Evolutionary conservation across 306 rosid genomes (phyloP), one percentile per base, ranked within the genome.

Genomic region (Herpetospermum pedunculosum): DNA sequence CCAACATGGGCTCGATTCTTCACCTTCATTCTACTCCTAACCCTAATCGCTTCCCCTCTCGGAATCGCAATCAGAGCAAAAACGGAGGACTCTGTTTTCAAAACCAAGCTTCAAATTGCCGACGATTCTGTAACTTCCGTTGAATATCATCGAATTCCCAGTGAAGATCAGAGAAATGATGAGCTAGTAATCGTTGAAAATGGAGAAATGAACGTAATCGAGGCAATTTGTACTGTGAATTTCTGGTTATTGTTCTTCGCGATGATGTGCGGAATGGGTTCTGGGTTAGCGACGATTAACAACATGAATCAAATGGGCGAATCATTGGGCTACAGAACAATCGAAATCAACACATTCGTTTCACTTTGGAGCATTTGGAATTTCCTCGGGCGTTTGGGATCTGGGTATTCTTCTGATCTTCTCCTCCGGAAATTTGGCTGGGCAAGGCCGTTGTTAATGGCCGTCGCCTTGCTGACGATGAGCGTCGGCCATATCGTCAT

Each of bases 361-460:
- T 87, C 98, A 25, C 32, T 93, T 4, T 93, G 96, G 98, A 90
- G 96, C 73, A 87, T 90, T 84, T 90, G 98, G 98, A 93, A 87
- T 64, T 93, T 89, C 77, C 89, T 93, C 1, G 98, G 98, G 29
- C 92, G 98, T 34, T 81, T 93, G 16, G 98, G 93, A 59, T 92
- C 87, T 2, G 97, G 97, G 2, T 90, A 81, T 60, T 34, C 86
- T 28, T 93, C 97, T 0, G 98, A 93, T 81, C 84, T 80, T 62
- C 76, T 90, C 64, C 85, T 93, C 53, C 90, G 87, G 70, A 75
- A 30, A 37, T 78, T 76, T 78, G 91, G 97, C 28, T 90, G 84
- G 92, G 86, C 89, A 2, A 81, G 97, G 83, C 97, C 97, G 9
- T 41, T 83, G 72, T 69, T 90, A 80, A 88, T 90, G 80, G 81